Evolutionary conservation across 2,329 filamentous ascomycete genomes (phyloP).

Genomic region (Microsporum ferrugineum): DNA sequence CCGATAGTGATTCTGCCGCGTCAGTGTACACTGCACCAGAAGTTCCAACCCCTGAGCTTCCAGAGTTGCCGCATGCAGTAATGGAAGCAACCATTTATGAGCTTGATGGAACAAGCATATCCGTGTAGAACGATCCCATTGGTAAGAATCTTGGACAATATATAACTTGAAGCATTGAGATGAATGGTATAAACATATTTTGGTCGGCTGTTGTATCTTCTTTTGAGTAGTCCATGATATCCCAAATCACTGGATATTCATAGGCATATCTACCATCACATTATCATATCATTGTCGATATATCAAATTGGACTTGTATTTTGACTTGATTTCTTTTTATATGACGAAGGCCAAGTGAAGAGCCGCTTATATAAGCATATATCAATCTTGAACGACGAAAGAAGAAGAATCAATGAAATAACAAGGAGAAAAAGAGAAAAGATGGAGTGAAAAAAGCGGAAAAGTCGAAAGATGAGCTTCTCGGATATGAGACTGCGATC

Average conservation of each 20-base stretch:
- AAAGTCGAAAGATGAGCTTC: not conserved
- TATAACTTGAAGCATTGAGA: too few relatives aligned
- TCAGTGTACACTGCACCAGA: slow-evolving; percentile 22
- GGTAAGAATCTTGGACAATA: too few relatives aligned
- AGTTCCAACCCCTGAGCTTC: not conserved
- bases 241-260: too few relatives aligned
- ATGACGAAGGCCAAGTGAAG: too few relatives aligned
- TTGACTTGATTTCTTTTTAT: too few relatives aligned
- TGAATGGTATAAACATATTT: too few relatives aligned
- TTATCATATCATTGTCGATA: too few relatives aligned
- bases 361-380: not conserved
- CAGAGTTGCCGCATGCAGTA: not conserved
- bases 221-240: too few relatives aligned
- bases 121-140: not conserved
- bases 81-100: not conserved
- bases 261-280: too few relatives aligned
- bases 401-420: not conserved
- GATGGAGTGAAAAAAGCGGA: not conserved
- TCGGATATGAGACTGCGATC: not conserved
- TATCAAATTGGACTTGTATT: too few relatives aligned
- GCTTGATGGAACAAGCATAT: not conserved
- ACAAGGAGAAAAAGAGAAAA: not conserved
- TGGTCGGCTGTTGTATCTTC: too few relatives aligned
- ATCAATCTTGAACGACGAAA: not conserved
- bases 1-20: slow-evolving; percentile 18